These are phyloP conservation scores for Cladophialophora yegresii DNA, from an alignment of 2,329 filamentous ascomycete genomes.

Conservation along the genomic window DNA sequence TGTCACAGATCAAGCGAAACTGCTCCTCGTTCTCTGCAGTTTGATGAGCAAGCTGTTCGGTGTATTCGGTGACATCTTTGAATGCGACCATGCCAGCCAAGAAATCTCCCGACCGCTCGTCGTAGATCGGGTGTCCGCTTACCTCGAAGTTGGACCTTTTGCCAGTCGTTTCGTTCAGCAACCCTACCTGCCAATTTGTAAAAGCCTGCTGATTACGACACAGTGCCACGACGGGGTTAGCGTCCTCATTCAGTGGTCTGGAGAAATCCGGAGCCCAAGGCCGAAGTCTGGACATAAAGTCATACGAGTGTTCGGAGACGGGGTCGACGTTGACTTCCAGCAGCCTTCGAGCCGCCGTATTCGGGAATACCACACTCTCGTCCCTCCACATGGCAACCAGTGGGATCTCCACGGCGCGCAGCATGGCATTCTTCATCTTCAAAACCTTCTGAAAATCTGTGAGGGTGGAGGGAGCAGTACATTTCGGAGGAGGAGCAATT, in stretches of 20 bases:
- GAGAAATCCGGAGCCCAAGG: conserved; percentile 69
- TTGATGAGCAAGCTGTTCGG: conserved; percentile 68
- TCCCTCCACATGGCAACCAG: conserved; percentile 82
- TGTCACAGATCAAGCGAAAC: conserved; percentile 75
- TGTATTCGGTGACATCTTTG: conserved; percentile 71
- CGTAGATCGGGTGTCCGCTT: conserved; percentile 66
- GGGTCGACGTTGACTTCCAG: conserved; percentile 50
- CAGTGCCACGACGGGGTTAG: conserved; percentile 68
- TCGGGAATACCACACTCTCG: conserved; percentile 71
- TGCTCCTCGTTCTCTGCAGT: conserved; percentile 70
- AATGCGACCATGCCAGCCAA: conserved; percentile 71
- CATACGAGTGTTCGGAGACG: conserved; percentile 51
- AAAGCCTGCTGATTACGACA: conserved; percentile 64
- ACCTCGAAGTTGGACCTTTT: conserved; percentile 64
- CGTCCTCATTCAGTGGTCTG: conserved; percentile 56
- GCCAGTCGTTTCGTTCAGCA: conserved; percentile 58
- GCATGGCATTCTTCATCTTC: conserved; percentile 73
- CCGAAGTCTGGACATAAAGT: conserved; percentile 62
- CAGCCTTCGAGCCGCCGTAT: conserved; percentile 63
- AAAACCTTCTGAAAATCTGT: conserved; percentile 72
- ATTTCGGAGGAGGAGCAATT: conserved; percentile 63
- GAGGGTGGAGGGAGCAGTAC: conserved; percentile 58
- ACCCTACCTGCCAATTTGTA: conserved; percentile 61
- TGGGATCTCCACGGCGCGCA: conserved; percentile 73
- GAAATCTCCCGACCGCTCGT: conserved; percentile 69